Evolutionary conservation across 345 rosid genomes (phyloP).

Genomic region (Leavenworthia alabamica): DNA sequence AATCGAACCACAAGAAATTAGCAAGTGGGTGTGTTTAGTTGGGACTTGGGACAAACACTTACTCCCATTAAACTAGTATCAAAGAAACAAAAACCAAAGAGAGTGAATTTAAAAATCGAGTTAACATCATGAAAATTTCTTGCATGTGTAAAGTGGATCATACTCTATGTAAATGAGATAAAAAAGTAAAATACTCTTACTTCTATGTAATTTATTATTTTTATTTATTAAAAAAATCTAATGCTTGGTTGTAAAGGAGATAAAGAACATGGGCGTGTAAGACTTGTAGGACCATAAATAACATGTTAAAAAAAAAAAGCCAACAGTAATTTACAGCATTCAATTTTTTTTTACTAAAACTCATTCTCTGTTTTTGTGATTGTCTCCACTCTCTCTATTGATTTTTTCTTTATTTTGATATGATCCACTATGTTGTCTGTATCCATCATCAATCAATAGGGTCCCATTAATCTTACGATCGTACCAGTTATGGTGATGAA

Average conservation of each 20-base stretch:
- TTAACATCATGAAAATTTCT: slow-evolving; percentile 12
- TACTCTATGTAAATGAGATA: too few species aligned
- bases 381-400: slow-evolving; percentile 13
- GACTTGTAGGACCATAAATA: slow-evolving; percentile 22
- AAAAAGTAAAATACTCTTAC: slow-evolving; percentile 17
- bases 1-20: not conserved
- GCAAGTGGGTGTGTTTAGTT: slow-evolving; percentile 5
- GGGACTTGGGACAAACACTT: too few species aligned
- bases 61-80: not conserved
- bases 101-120: too few species aligned
- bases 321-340: slow-evolving; percentile 27
- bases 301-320: slow-evolving; percentile 14
- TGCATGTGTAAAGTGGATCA: slow-evolving; percentile 24
- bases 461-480: slow-evolving; percentile 3
- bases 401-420: not conserved
- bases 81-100: not conserved
- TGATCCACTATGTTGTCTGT: slow-evolving; percentile 2
- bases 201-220: not conserved
- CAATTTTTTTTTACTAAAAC: not conserved
- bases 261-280: slow-evolving; percentile 14
- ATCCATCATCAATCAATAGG: slow-evolving; percentile 9
- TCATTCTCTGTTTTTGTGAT: slow-evolving; percentile 6
- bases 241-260: slow-evolving; percentile 7
- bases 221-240: not conserved
- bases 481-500: too few species aligned